Evolutionary conservation across 208 protist species (phyloP).

Genomic region (Leishmania martiniquensis): DNA sequence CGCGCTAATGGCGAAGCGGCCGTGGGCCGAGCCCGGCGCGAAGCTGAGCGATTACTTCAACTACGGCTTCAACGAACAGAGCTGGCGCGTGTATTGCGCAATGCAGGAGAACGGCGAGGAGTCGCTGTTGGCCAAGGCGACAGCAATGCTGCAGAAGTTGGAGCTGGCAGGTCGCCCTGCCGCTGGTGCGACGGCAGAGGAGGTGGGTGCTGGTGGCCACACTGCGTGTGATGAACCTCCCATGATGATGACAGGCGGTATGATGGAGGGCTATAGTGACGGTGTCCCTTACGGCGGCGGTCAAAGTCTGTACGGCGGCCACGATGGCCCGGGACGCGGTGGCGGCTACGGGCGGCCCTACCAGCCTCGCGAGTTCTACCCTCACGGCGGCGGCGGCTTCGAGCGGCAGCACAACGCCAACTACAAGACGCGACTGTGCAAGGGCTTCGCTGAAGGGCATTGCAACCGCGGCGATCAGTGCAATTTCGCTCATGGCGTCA

Average conservation of each 20-base stretch:
- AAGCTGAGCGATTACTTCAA: constrained; percentile 92
- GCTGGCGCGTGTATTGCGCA: constrained; percentile 85
- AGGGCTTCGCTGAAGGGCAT: constrained; percentile 67
- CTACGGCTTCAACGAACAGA: constrained; percentile 91
- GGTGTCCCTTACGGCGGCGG: not conserved
- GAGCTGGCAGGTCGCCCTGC: constrained; percentile 30
- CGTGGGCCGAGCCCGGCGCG: constrained; percentile 78
- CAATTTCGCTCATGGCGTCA: constrained; percentile 82
- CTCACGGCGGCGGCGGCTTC: constrained; percentile 5
- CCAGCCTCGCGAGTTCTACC: constrained; percentile 5
- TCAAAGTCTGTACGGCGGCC: not conserved
- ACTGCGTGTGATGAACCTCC: constrained; percentile 2
- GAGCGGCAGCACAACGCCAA: constrained; percentile 19
- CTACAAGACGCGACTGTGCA: constrained; percentile 83
- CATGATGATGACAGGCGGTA: constrained; percentile 2
- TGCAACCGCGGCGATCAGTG: constrained; percentile 73
- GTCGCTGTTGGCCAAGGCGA: constrained; percentile 62
- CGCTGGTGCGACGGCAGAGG: constrained; percentile 5
- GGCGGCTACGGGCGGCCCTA: constrained; percentile 14
- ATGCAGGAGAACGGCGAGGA: constrained; percentile 72
- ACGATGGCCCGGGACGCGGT: not conserved
- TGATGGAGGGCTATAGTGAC: constrained; percentile 23
- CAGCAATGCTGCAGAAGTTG: constrained; percentile 60
- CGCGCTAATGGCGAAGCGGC: constrained; percentile 73
- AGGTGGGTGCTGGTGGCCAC: constrained; percentile 6